Percentiles rank a stretch among this genome's conserved stretches.
Conservation (phyloP, 2,329 filamentous ascomycete genomes). For the Pyrenochaeta sp. region DNA sequence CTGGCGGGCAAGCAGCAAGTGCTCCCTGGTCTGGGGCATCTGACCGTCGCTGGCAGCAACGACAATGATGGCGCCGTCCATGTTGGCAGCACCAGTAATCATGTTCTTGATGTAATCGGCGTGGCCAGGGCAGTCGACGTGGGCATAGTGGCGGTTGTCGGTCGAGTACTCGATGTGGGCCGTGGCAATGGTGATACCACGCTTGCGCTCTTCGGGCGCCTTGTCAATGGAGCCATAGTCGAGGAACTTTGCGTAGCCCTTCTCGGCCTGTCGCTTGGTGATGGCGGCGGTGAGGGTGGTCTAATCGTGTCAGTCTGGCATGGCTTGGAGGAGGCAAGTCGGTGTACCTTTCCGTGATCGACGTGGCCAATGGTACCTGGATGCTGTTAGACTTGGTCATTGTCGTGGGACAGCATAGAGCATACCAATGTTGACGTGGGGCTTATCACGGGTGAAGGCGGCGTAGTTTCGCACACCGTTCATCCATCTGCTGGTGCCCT, state of each 20-base stretch:
- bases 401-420: neutral
- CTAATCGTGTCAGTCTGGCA: conserved; percentile 57
- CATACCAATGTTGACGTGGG: conserved; percentile 96
- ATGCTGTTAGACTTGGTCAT: conserved; percentile 15
- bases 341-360: conserved; percentile 92
- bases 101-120: conserved; percentile 99
- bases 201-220: conserved; percentile 98
- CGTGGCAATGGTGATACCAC: conserved; percentile 99
- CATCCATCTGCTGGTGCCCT: conserved; percentile 69
- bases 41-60: conserved; percentile 98
- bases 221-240: conserved; percentile 99
- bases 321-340: conserved; percentile 20
- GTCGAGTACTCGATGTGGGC: conserved; percentile 99
- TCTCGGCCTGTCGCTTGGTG: conserved; percentile 96
- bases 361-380: conserved; percentile 96
- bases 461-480: conserved; percentile 70
- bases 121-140: conserved; percentile 99
- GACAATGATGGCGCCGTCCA: conserved; percentile 99
- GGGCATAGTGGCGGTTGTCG: conserved; percentile 93
- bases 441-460: conserved; percentile 86
- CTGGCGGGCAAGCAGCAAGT: conserved; percentile 95
- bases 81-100: conserved; percentile 99
- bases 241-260: conserved; percentile 92
- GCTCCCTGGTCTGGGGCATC: conserved; percentile 99
- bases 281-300: conserved; percentile 98